Percentiles rank a stretch among this genome's conserved stretches.
phyloP scores from a whole-genome alignment of 2,329 filamentous ascomycete species.

The Monilinia fructicola region DNA sequence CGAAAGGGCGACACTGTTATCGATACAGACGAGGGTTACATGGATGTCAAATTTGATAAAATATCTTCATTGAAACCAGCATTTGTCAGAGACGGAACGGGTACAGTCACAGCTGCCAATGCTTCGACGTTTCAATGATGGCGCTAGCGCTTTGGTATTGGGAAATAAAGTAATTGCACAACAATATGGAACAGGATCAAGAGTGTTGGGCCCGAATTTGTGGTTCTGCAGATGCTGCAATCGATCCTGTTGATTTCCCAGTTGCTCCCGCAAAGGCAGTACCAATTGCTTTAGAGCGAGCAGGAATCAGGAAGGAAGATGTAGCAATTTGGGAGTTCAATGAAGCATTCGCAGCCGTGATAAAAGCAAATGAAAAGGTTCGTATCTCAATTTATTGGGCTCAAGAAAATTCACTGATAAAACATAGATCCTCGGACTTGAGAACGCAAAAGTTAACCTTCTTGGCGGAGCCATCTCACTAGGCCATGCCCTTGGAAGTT shows the following conservation, averaged over 20 bases:
- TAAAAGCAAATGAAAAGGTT: constrained; percentile 90
- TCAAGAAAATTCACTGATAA: constrained; percentile 14
- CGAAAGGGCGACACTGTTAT: constrained; percentile 81
- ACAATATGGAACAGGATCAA: constrained; percentile 72
- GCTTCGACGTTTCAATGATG: constrained; percentile 92
- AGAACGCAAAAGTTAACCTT: constrained; percentile 78
- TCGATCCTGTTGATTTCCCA: constrained; percentile 91
- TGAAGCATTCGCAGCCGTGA: constrained; percentile 93
- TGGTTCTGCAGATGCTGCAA: constrained; percentile 82
- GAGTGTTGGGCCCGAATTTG: constrained; percentile 86
- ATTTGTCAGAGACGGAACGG: constrained; percentile 80
- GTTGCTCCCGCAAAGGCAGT: constrained; percentile 90
- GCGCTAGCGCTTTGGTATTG: constrained; percentile 84
- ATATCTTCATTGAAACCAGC: constrained; percentile 84
- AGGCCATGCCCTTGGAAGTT: constrained; percentile 90
- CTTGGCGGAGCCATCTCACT: constrained; percentile 89
- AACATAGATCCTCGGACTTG: constrained; percentile 59
- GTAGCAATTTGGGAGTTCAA: constrained; percentile 98
- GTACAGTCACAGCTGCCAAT: constrained; percentile 92
- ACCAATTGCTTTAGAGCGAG: constrained; percentile 81
- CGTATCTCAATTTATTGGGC: constrained; percentile 18
- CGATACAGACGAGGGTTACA: constrained; percentile 83
- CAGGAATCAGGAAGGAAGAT: constrained; percentile 87
- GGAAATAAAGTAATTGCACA: constrained; percentile 78
- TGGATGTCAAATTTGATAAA: constrained; percentile 84